These are phyloP conservation scores for Aspergillus heteromorphus DNA, from an alignment of 495 filamentous ascomycete genomes.

Conservation along the genomic window DNA sequence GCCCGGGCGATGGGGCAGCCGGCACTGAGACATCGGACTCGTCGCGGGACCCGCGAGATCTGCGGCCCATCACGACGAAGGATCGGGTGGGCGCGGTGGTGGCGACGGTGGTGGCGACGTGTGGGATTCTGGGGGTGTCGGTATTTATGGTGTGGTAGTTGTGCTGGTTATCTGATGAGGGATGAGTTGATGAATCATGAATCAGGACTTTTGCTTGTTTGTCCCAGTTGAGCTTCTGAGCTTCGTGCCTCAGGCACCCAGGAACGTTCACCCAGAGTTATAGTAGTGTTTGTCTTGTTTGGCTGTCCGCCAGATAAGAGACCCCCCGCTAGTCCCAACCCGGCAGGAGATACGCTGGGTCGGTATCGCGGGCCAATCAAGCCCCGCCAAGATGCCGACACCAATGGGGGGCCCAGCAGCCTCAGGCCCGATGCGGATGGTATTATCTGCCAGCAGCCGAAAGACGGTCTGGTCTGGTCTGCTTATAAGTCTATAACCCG, in stretches of 20 bases:
- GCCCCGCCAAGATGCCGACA: background rate
- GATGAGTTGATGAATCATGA: too few relatives aligned
- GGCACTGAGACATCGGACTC: slow-evolving; percentile 25
- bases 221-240: too few relatives aligned
- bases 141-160: background rate
- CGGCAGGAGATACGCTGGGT: background rate
- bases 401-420: background rate
- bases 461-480: background rate
- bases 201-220: too few relatives aligned
- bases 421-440: background rate
- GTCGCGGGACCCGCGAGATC: slow-evolving; percentile 5
- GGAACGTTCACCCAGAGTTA: too few relatives aligned
- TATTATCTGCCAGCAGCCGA: background rate
- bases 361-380: background rate
- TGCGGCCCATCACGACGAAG: slow-evolving; percentile 34
- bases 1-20: slow-evolving; percentile 58
- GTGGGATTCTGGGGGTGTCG: background rate
- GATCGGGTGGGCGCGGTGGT: slow-evolving; percentile 59
- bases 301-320: background rate
- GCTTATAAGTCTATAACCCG: background rate
- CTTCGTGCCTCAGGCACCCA: too few relatives aligned
- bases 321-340: background rate
- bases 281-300: background rate
- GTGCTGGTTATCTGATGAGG: too few relatives aligned
- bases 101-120: slow-evolving; percentile 45